These are phyloP conservation scores for Amauroascus verrucosus DNA, from an alignment of 2,329 filamentous ascomycete genomes.

Conservation along the genomic window DNA sequence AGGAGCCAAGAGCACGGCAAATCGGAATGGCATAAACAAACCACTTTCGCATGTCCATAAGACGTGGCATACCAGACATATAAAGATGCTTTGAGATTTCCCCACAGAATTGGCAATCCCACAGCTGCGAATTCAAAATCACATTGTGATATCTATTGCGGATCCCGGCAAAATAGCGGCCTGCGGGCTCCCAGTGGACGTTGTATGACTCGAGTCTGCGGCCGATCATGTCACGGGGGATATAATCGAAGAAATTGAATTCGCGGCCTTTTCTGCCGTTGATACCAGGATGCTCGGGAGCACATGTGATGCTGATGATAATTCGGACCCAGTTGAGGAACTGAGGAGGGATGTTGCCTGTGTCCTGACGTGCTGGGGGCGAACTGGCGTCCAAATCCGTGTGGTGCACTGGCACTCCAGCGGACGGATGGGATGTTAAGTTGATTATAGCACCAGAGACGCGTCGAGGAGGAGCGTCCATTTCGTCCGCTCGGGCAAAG, in stretches of 20 bases:
- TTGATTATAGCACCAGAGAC: not conserved
- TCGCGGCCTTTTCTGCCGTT: slow-evolving; percentile 7
- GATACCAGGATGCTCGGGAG: slow-evolving; percentile 7
- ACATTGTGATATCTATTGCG: slow-evolving; percentile 3
- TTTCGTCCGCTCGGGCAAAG: not conserved
- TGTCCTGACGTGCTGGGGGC: not conserved
- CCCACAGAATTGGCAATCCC: slow-evolving; percentile 12
- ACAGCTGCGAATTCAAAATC: slow-evolving; percentile 5
- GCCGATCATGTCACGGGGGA: slow-evolving; percentile 6
- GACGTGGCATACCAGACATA: slow-evolving; percentile 10
- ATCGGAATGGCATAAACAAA: slow-evolving; percentile 8
- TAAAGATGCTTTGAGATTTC: slow-evolving; percentile 6
- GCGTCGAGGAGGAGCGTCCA: slow-evolving; percentile 1
- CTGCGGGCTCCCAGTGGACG: slow-evolving; percentile 5
- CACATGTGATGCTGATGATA: slow-evolving; percentile 6
- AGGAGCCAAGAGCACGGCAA: slow-evolving; percentile 1
- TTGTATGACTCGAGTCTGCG: slow-evolving; percentile 1
- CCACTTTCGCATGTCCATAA: slow-evolving; percentile 6
- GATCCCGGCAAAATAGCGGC: slow-evolving; percentile 6
- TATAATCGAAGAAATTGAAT: slow-evolving; percentile 7
- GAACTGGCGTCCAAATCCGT: not conserved
- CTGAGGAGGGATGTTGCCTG: not conserved
- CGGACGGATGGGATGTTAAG: not conserved
- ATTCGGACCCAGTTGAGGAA: slow-evolving; percentile 3
- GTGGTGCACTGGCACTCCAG: not conserved